Evolutionary conservation across 192 early-diverging fungal genomes (phyloP).

Genomic region (Coemansia sp.): DNA sequence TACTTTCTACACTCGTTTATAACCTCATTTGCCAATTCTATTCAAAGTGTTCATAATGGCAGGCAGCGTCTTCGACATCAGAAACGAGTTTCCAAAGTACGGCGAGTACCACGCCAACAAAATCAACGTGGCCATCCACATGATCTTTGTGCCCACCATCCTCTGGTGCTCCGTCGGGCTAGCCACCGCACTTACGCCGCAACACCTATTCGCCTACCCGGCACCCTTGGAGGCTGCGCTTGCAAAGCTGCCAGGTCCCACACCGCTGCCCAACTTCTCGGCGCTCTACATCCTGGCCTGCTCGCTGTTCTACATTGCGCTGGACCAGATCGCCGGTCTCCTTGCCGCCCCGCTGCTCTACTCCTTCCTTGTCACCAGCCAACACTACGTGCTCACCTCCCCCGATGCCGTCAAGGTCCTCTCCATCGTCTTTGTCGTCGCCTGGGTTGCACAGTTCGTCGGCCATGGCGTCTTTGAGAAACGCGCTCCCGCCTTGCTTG

Average conservation of each 20-base stretch:
- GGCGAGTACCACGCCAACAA: conserved; percentile 79
- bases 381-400: conserved; percentile 56
- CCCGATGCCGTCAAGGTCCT: conserved; percentile 59
- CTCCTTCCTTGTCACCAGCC: conserved; percentile 63
- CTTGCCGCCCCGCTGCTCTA: conserved; percentile 65
- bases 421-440: conserved; percentile 61
- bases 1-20: too few species aligned
- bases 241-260: conserved; percentile 38
- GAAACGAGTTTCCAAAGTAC: conserved; percentile 76
- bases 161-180: conserved; percentile 77
- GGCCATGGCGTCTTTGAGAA: conserved; percentile 87
- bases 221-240: conserved; percentile 37
- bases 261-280: conserved; percentile 53
- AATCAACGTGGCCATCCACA: conserved; percentile 79
- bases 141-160: conserved; percentile 89
- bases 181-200: conserved; percentile 48
- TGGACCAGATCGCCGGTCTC: conserved; percentile 62
- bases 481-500: conserved; percentile 81
- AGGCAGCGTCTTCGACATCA: conserved; percentile 69
- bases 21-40: too few species aligned
- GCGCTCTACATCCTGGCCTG: conserved; percentile 63
- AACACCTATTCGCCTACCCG: conserved; percentile 40
- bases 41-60: background rate
- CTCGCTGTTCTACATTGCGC: conserved; percentile 69
- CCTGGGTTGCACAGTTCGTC: conserved; percentile 90